phyloP scores from a whole-genome alignment of 176 grass and related monocot genomes.

The Eleusine indica region DNA sequence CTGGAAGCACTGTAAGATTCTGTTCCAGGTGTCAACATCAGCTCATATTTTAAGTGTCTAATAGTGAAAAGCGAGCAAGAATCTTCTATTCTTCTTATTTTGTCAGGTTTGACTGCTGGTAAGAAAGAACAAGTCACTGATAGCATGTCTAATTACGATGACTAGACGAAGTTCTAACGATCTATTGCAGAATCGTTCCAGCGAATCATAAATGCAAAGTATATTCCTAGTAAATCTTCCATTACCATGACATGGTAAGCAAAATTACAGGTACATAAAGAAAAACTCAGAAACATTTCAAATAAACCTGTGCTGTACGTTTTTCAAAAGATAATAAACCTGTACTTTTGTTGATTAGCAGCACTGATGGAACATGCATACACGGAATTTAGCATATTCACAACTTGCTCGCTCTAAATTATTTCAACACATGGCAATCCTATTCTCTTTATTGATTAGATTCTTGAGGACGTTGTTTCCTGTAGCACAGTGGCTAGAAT shows the following conservation, averaged over 20 bases:
- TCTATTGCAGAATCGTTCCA: neutral
- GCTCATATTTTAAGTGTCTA: constrained; percentile 22
- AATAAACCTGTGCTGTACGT: neutral
- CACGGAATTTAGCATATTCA: neutral
- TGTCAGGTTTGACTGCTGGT: constrained; percentile 4
- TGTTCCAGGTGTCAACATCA: constrained; percentile 31
- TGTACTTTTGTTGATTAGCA: neutral
- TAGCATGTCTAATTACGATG: neutral
- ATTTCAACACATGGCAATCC: constrained; percentile 47
- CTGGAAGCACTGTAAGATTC: constrained; percentile 51
- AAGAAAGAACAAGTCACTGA: neutral
- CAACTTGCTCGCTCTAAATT: constrained; percentile 35
- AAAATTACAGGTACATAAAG: neutral
- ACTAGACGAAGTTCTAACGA: neutral
- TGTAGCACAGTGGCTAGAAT: constrained; percentile 29
- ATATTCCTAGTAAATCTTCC: neutral
- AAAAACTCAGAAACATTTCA: neutral
- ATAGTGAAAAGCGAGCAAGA: constrained; percentile 35
- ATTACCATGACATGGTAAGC: neutral
- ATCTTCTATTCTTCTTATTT: constrained; percentile 22
- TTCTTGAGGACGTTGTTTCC: constrained; percentile 33
- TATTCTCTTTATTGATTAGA: constrained; percentile 46
- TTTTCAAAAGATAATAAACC: neutral
- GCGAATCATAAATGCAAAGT: neutral
- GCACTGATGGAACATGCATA: constrained; percentile 27